These are phyloP conservation scores for Ascocoryne sarcoides DNA, from an alignment of 2,329 filamentous ascomycete genomes.

Conservation along the genomic window DNA sequence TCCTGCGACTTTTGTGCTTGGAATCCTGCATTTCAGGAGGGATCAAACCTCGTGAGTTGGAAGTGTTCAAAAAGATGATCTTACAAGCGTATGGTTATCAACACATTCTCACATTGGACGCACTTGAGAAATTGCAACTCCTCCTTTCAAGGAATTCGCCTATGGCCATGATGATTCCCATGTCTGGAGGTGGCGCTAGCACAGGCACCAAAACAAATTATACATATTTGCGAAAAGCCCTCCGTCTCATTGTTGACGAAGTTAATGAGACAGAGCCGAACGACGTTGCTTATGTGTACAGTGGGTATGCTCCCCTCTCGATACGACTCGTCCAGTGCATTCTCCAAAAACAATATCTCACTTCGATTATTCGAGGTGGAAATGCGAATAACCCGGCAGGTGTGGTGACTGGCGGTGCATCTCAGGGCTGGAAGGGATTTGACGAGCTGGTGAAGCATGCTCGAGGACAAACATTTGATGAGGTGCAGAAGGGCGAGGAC, in stretches of 20 bases:
- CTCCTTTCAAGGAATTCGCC: constrained; percentile 71
- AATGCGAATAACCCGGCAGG: constrained; percentile 38
- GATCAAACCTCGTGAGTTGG: constrained; percentile 79
- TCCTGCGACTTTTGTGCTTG: constrained; percentile 79
- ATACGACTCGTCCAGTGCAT: constrained; percentile 87
- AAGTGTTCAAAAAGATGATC: constrained; percentile 79
- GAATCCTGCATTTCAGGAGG: constrained; percentile 88
- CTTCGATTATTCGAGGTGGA: constrained; percentile 59
- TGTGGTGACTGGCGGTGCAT: constrained; percentile 44
- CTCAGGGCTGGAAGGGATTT: constrained; percentile 85
- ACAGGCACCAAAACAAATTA: constrained; percentile 79
- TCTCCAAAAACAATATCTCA: constrained; percentile 79
- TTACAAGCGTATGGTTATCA: constrained; percentile 92
- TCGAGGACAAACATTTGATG: constrained; percentile 81
- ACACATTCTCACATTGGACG: constrained; percentile 80
- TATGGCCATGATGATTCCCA: constrained; percentile 72
- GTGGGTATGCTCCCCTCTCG: constrained; percentile 88
- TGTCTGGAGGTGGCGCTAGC: constrained; percentile 46
- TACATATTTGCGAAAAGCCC: constrained; percentile 72
- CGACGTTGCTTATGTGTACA: constrained; percentile 96
- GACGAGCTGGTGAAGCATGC: constrained; percentile 87
- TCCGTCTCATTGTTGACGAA: constrained; percentile 88
- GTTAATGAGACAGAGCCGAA: constrained; percentile 92
- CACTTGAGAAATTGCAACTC: constrained; percentile 82
- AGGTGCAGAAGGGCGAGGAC: constrained; percentile 85